These are phyloP conservation scores for Thelephora ganbajun DNA, from an alignment of 768 basidiomycete genomes.

Conservation along the genomic window DNA sequence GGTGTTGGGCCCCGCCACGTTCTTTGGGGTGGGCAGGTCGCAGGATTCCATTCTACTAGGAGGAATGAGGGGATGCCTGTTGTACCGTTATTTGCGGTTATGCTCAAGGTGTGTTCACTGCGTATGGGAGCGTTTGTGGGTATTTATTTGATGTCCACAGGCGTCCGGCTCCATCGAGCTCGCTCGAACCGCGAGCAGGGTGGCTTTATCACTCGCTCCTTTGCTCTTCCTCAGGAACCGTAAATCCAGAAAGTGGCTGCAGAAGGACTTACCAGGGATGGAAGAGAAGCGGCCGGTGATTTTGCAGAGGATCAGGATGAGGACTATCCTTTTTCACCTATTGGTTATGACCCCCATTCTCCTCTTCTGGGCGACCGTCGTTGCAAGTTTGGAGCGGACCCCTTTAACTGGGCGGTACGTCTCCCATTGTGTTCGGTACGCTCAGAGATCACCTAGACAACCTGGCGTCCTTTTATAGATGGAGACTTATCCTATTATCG, in stretches of 20 bases:
- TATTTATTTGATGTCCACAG: slow-evolving; percentile 21
- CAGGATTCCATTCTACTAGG: slow-evolving; percentile 27
- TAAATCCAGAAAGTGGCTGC: slow-evolving; percentile 35
- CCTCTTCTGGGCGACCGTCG: slow-evolving; percentile 53
- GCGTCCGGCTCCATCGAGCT: slow-evolving; percentile 60
- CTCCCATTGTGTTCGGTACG: not conserved
- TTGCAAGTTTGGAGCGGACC: slow-evolving; percentile 64
- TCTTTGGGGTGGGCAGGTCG: not conserved
- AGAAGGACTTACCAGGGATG: slow-evolving; percentile 31
- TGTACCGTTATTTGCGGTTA: slow-evolving; percentile 40
- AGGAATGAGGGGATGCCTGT: slow-evolving; percentile 22
- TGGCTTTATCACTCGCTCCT: slow-evolving; percentile 67
- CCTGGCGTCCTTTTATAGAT: slow-evolving; percentile 28
- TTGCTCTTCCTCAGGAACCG: slow-evolving; percentile 47
- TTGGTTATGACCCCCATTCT: slow-evolving; percentile 47
- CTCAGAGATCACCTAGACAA: not conserved
- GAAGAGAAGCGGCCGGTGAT: slow-evolving; percentile 37
- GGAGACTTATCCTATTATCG: slow-evolving; percentile 78
- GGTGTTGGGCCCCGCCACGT: too few relatives aligned
- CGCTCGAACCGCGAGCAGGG: slow-evolving; percentile 54
- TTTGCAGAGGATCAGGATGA: slow-evolving; percentile 32
- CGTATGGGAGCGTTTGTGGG: slow-evolving; percentile 6
- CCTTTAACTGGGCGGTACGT: slow-evolving; percentile 77
- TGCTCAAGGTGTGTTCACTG: slow-evolving; percentile 43
- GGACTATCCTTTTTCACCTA: slow-evolving; percentile 35